Evolutionary conservation across 257 asterid species (phyloP), one percentile per base, ranked within the genome.

Genomic region (Solanum neorickii): DNA sequence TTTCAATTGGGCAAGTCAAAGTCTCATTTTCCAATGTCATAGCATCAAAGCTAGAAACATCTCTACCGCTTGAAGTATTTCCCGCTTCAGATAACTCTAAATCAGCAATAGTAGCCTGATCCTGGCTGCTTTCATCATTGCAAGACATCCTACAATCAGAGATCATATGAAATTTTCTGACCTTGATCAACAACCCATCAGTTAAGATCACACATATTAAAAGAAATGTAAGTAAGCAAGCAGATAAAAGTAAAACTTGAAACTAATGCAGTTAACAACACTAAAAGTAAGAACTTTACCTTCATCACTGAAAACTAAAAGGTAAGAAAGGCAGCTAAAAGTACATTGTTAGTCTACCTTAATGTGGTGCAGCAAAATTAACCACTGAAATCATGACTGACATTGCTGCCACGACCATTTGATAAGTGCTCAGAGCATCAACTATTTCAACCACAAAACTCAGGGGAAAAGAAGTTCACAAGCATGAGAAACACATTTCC

Each of bases 21-120:
- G 87, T 84, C 86, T 90, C 92, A 62, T 78, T 83, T 74, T 85
- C 87, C 87, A 91, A 78, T 88, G 89, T 83, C 87, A 88, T 88
- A 82, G 87, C 27, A 70, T 41, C 72, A 84, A 77, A 88, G 85
- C 83, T 80, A 62, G 82, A 80, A 88, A 66, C 88, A 87, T 75
- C 91, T n/a, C 75, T 88, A 83, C 90, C 74, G 86, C 87, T 87
- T 73, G 68, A 86, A 89, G 78, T 78, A 35, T 86, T 82, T 56
- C 84, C 92, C 65, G 18, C 88, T 88, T 87, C 91, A 87, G 91
- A 77, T 75, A 78, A 31, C 85, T 90, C 89, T 87, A 87, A 89
- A 90, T 88, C 92, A 85, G 83, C 88, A 18, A 87, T 84, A 47
- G 85, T 86, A 87, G 88, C 87, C 62, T 86, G 89, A 77, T 70